A percentile compares a stretch with the other conserved stretches of the same genome.
Evolutionary conservation across 768 basidiomycete genomes (phyloP).

Genomic region (Lentinula lateritia): DNA sequence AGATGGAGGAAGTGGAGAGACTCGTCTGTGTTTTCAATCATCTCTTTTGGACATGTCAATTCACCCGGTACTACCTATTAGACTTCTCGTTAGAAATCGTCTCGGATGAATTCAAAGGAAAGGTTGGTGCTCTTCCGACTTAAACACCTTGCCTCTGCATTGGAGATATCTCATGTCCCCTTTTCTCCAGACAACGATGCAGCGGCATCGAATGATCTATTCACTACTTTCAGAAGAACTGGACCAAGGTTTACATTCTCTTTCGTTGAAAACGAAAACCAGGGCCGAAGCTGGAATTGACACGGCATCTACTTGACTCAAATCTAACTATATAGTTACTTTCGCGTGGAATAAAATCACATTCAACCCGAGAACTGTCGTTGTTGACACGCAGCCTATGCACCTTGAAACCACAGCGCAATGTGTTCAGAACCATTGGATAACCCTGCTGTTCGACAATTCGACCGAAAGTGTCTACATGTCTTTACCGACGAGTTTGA

Average conservation of each 20-base stretch:
- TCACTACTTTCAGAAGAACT: constrained; percentile 68
- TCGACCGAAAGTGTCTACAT: background rate
- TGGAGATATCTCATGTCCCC: constrained; percentile 8
- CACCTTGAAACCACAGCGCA: background rate
- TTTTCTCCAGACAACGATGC: constrained; percentile 55
- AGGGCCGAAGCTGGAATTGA: constrained; percentile 35
- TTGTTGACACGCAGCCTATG: background rate
- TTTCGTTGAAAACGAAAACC: constrained; percentile 73
- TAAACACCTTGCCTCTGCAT: constrained; percentile 4
- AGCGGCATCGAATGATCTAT: constrained; percentile 79
- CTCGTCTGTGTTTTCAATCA: constrained; percentile 53
- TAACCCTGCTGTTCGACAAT: background rate
- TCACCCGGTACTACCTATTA: constrained; percentile 19
- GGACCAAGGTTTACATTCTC: constrained; percentile 64
- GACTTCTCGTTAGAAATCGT: constrained; percentile 77
- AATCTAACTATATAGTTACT: background rate
- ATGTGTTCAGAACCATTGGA: background rate
- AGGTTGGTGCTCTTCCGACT: constrained; percentile 37
- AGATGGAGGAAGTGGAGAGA: constrained; percentile 67
- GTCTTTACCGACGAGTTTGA: background rate
- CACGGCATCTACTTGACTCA: background rate
- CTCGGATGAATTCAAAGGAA: constrained; percentile 67
- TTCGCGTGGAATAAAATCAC: background rate
- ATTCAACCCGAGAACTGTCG: constrained; percentile 3
- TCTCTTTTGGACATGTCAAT: constrained; percentile 10